phyloP scores from a whole-genome alignment of 1,284 basidiomycete species.

The Cutaneotrichosporon sp. region DNA sequence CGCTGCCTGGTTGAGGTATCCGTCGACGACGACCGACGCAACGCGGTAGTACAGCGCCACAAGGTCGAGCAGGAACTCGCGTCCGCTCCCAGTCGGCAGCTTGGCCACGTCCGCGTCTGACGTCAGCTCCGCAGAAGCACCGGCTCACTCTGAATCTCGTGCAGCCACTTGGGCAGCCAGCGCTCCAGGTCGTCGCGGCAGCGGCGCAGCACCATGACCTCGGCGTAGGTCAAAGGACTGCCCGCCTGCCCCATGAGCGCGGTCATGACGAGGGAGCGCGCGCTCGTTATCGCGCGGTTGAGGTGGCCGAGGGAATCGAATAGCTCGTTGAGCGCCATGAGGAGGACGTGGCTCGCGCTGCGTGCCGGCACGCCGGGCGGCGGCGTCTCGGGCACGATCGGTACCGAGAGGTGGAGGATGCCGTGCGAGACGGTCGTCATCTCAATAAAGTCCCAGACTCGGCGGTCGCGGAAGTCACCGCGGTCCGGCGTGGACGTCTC shows the following conservation, averaged over 20 bases:
- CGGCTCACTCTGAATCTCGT: conserved; percentile 19
- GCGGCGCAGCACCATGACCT: conserved; percentile 18
- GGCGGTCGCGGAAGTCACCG: conserved; percentile 20
- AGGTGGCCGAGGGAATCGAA: conserved; percentile 26
- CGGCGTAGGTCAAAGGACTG: conserved; percentile 16
- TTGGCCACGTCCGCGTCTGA: conserved; percentile 17
- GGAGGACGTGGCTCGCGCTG: conserved; percentile 18
- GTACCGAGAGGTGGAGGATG: conserved; percentile 22
- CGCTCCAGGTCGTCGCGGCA: conserved; percentile 21
- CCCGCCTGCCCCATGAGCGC: conserved; percentile 7
- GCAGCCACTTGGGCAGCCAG: conserved; percentile 23
- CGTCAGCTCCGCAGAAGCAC: neutral
- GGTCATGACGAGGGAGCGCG: conserved; percentile 20
- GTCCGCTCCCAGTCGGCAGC: conserved; percentile 14
- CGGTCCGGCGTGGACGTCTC: conserved; percentile 20
- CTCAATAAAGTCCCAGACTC: conserved; percentile 30
- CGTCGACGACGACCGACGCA: conserved; percentile 20
- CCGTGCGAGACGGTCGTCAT: conserved; percentile 26
- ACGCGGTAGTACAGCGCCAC: conserved; percentile 25
- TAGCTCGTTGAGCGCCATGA: conserved; percentile 25
- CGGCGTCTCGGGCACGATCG: conserved; percentile 22
- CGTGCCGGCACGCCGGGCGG: conserved; percentile 23
- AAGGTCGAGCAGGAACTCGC: conserved; percentile 24
- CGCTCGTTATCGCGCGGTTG: conserved; percentile 18
- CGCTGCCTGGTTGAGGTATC: conserved; percentile 20